Base-by-base conservation (phyloP, 441 rosid genomes). In the Populus hybrid region DNA sequence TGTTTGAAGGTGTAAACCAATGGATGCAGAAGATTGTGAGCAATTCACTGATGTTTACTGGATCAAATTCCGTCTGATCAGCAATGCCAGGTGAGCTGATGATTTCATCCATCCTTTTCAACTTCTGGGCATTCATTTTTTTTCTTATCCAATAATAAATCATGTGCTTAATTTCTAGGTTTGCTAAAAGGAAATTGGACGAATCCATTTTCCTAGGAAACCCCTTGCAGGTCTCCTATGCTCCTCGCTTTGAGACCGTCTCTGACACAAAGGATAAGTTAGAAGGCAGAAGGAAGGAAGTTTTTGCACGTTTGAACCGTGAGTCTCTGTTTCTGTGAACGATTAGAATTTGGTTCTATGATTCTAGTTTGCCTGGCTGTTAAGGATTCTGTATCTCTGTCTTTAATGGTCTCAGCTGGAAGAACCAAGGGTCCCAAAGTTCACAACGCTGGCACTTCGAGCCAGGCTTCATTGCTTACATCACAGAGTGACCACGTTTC, bases 11-110 rank as follows among this genome's bases (percentile, higher is more conserved):
- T 88, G 91, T 80, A 94, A 94, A 81, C 97, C 98, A 18, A 96
- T 96, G 99, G 98, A 96, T 85, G 97, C 90, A 0, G 99, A 94
- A 85, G 98, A 92, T 4, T 93, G 94, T 72, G 94, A 84, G 61
- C 86, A 81, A 46, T 93, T 90, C 74, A 96, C 96, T 3, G 96
- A 94, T 87, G 98, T 94, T 36, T 93, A 89, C 76, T 91, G 97
- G 93, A 88, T 93, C 83, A 88, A 96, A 75, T 94, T 94, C 70
- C 84, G 75, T 79, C 86, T 88, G 46, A 53, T 87, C 67, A 78
- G 88, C 85, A 94, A 93, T 63, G 91, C 94, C 21, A 94, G 97
- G 98, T 94, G 71, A 73, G 63, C 82, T 35, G n/a, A 18, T 18
- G 14, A 30, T 30, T 57, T 12, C 32, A 21, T 70, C 32, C 10